Evolutionary conservation across 2,329 filamentous ascomycete species (phyloP).

Genomic region (Phialocephala sp.): DNA sequence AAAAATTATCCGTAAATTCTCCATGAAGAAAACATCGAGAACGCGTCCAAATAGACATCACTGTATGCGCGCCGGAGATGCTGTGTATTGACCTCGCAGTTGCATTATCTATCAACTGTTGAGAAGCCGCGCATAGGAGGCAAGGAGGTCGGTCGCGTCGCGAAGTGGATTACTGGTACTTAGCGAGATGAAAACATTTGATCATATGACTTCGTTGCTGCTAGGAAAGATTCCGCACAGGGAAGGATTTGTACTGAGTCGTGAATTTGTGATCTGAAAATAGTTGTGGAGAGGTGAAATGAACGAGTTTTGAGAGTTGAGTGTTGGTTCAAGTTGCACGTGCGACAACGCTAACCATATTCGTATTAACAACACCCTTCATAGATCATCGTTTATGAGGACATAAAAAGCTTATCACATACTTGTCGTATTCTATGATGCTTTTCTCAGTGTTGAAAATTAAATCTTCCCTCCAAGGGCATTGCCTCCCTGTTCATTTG

Average conservation of each 20-base stretch:
- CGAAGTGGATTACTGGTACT: too few relatives aligned
- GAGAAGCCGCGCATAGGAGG: background rate
- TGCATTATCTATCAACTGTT: background rate
- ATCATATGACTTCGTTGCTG: too few relatives aligned
- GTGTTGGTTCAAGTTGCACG: background rate
- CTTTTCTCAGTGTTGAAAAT: too few relatives aligned
- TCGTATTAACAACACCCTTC: background rate
- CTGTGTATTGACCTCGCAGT: background rate
- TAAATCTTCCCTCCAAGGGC: too few relatives aligned
- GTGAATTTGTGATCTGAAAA: background rate
- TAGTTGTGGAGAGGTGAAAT: background rate
- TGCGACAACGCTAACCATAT: background rate
- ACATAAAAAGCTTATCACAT: too few relatives aligned
- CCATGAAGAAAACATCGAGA: background rate
- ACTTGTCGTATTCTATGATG: too few relatives aligned
- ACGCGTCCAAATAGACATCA: background rate
- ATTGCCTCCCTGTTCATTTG: too few relatives aligned
- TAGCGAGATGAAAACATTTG: too few relatives aligned
- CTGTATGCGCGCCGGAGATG: background rate
- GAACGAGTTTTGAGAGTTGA: background rate
- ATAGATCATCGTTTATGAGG: too few relatives aligned
- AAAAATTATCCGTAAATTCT: background rate
- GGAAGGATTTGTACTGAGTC: too few relatives aligned
- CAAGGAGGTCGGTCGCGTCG: background rate
- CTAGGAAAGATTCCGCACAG: too few relatives aligned